These are phyloP conservation scores for Saccharomyces hybrid DNA, from an alignment of 1,139 yeast species.

Conservation along the genomic window DNA sequence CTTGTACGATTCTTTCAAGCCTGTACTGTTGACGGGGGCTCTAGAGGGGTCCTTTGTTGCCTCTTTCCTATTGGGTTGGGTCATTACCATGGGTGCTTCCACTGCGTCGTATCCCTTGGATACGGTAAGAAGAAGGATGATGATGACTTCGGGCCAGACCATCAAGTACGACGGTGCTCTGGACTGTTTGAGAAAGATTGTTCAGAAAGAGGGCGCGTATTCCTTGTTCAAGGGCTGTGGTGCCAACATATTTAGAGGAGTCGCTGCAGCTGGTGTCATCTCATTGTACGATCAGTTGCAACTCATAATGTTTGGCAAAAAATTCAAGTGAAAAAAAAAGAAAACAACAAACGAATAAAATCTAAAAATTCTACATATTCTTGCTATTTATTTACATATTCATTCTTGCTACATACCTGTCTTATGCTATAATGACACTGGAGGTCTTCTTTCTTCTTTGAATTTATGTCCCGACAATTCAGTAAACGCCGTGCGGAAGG, in stretches of 20 bases:
- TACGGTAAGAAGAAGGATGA: conserved; percentile 82
- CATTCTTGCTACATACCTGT: neutral
- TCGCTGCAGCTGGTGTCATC: conserved; percentile 83
- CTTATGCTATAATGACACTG: neutral
- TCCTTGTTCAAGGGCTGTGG: conserved; percentile 83
- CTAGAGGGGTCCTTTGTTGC: conserved; percentile 67
- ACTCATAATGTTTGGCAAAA: conserved; percentile 65
- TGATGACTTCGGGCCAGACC: conserved; percentile 81
- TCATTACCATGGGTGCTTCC: conserved; percentile 71
- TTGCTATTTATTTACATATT: neutral
- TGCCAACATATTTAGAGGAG: conserved; percentile 84
- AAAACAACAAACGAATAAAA: neutral
- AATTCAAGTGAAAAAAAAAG: conserved; percentile 41
- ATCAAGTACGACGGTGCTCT: conserved; percentile 69
- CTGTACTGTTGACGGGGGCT: conserved; percentile 64
- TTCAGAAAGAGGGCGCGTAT: conserved; percentile 62
- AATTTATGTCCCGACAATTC: neutral
- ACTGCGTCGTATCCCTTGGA: conserved; percentile 77
- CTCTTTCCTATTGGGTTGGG: conserved; percentile 73
- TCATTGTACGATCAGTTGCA: conserved; percentile 76
- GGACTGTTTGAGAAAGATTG: conserved; percentile 65
- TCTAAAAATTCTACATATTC: neutral
- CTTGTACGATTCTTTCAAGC: conserved; percentile 72
- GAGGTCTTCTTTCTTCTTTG: neutral
- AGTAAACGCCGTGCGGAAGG: neutral